These are phyloP conservation scores for Aspergillus felis DNA, from an alignment of 2,329 filamentous ascomycete species.

Conservation along the genomic window DNA sequence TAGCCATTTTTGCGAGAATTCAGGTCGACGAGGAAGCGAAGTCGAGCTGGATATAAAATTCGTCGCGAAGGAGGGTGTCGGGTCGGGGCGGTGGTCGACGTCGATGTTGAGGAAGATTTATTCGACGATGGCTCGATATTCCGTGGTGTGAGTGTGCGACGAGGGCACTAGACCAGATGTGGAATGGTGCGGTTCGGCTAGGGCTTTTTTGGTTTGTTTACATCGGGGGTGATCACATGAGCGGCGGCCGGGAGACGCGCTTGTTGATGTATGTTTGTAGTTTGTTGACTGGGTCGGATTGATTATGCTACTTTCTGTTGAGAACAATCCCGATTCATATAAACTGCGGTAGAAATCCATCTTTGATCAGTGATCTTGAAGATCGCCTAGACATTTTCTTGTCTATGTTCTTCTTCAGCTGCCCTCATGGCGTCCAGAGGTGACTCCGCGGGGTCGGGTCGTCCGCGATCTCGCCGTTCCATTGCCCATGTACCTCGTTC, in stretches of 20 bases:
- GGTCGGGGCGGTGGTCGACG: constrained; percentile 32
- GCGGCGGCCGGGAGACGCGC: constrained; percentile 26
- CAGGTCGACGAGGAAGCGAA: constrained; percentile 42
- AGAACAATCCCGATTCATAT: not conserved
- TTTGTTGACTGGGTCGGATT: not conserved
- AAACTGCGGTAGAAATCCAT: not conserved
- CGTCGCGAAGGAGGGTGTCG: constrained; percentile 31
- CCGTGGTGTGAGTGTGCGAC: constrained; percentile 36
- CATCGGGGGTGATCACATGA: constrained; percentile 31
- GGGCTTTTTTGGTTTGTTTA: constrained; percentile 44
- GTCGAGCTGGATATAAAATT: constrained; percentile 33
- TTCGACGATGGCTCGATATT: constrained; percentile 32
- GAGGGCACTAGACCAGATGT: constrained; percentile 26
- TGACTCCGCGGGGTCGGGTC: constrained; percentile 30
- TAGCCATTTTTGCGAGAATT: constrained; percentile 74
- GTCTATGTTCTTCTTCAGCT: constrained; percentile 12
- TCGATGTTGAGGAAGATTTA: constrained; percentile 41
- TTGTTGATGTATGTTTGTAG: constrained; percentile 8
- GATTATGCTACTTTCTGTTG: not conserved
- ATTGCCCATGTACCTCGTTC: constrained; percentile 58
- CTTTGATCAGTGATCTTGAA: not conserved
- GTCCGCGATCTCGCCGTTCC: constrained; percentile 61
- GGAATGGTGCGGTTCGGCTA: constrained; percentile 35
- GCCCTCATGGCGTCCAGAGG: constrained; percentile 32
- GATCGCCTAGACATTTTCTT: not conserved